phyloP scores from a whole-genome alignment of 768 basidiomycete genomes.

The Suillus subaureus region DNA sequence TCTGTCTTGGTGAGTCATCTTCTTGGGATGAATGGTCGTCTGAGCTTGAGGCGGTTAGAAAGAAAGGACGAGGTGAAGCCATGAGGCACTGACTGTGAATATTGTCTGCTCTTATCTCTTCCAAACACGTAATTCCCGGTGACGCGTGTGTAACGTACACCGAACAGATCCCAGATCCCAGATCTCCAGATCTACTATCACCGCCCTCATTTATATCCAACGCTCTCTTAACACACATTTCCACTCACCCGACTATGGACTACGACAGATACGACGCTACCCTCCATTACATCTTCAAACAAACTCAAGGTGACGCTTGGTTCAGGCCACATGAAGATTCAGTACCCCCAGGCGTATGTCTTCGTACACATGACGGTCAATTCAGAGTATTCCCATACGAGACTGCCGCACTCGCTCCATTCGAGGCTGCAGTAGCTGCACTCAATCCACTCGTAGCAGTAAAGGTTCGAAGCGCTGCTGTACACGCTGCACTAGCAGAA shows the following conservation, averaged over 20 bases:
- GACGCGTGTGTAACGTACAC: background rate
- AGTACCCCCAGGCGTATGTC: slow-evolving; percentile 49
- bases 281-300: slow-evolving; percentile 33
- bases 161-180: background rate
- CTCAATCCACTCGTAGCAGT: slow-evolving; percentile 60
- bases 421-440: slow-evolving; percentile 53
- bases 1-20: slow-evolving; percentile 27
- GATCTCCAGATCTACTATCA: no score
- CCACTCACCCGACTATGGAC: slow-evolving; percentile 24
- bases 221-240: no score
- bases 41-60: slow-evolving; percentile 28
- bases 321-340: slow-evolving; percentile 53
- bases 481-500: slow-evolving; percentile 54
- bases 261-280: slow-evolving; percentile 37
- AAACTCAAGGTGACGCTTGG: slow-evolving; percentile 51
- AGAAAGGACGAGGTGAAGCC: slow-evolving; percentile 41
- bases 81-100: slow-evolving; percentile 7
- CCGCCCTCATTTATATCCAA: background rate
- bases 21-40: slow-evolving; percentile 23
- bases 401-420: slow-evolving; percentile 52
- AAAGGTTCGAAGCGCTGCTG: slow-evolving; percentile 51
- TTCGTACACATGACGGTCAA: slow-evolving; percentile 48
- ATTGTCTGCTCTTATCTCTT: slow-evolving; percentile 3
- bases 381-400: slow-evolving; percentile 62
- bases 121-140: background rate